These are phyloP conservation scores for Dictyostelium purpureum DNA, from an alignment of 78 protist species.

Conservation along the genomic window DNA sequence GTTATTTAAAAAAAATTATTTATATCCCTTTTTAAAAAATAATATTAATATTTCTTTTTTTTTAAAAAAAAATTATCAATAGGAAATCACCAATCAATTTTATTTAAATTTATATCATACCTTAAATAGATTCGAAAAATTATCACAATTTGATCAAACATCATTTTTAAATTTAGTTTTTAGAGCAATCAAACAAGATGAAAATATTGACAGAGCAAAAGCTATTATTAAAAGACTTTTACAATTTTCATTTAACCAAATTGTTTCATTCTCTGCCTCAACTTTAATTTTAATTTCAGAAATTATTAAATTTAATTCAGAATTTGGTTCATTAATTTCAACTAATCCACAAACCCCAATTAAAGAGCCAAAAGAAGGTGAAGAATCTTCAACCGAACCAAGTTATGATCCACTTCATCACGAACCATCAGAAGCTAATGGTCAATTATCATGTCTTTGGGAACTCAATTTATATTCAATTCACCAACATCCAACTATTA, in stretches of 20 bases:
- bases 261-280: conserved; percentile 16
- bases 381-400: background rate
- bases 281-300: conserved; percentile 31
- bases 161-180: conserved; percentile 46
- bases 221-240: conserved; percentile 51
- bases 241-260: conserved; percentile 56
- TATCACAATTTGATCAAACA: conserved; percentile 64
- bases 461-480: conserved; percentile 42
- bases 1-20: background rate
- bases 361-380: background rate
- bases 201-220: background rate
- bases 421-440: conserved; percentile 77
- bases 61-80: background rate
- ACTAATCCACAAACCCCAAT: background rate
- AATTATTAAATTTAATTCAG: conserved; percentile 3
- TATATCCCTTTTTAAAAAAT: background rate
- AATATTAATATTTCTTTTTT: background rate
- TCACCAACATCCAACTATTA: conserved; percentile 85
- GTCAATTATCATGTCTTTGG: conserved; percentile 73
- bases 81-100: conserved; percentile 36
- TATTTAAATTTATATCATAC: conserved; percentile 24
- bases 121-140: conserved; percentile 7
- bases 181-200: conserved; percentile 40
- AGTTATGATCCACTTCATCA: conserved; percentile 64
- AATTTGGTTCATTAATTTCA: conserved; percentile 10